Base-by-base conservation (phyloP, 208 protist species). In the Novymonas esmeraldas region DNA sequence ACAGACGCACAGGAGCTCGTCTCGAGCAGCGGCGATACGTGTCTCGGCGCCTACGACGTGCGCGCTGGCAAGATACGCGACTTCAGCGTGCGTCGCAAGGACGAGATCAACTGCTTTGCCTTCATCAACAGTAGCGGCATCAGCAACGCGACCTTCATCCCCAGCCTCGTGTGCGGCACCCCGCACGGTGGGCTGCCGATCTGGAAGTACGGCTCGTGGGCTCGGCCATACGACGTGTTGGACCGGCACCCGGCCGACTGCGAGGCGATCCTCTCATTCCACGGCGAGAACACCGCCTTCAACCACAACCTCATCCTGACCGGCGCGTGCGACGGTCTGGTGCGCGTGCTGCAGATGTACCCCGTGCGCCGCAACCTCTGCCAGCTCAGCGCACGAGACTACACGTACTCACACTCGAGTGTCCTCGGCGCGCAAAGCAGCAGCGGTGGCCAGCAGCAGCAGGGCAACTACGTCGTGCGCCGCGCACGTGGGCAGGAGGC, bases 141-240 rank as follows among this genome's bases (percentile, higher is more conserved):
- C 33, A 88, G 87, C 73, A 92, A 75, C 45, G 67, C 73, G 28
- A 77, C 77, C 20, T 95, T 95, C 54, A 95, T 93, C 55, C 87
- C 87, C 0, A 92, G 86, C 55, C 90, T 96, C 62, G 64, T 96
- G n/a, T 94, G 88, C 65, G 91, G 91, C 39, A 96, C 91, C 13
- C 84, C 88, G 2, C 73, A 78, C 24, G 91, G 91, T 14, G 64
- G 79, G 1, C 79, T 96, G 50, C 91, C 91, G 3, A 60, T 96
- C 13, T 96, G 91, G 91, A 94, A 94, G 72, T 96, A 92, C 78
- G 91, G 91, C 63, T 96, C 91, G 18, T 96, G 91, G 89, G 49
- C 78, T 26, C 83, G 91, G 0, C 91, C 91, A 45, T 96, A 93
- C 67, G 89, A 96, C 64, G 49, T 87, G 26, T 65, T 94, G 46